Percentiles rank a stretch among this genome's conserved stretches.
phyloP scores from a whole-genome alignment of 2,329 filamentous ascomycete genomes.

The Microcyclosporella mali region DNA sequence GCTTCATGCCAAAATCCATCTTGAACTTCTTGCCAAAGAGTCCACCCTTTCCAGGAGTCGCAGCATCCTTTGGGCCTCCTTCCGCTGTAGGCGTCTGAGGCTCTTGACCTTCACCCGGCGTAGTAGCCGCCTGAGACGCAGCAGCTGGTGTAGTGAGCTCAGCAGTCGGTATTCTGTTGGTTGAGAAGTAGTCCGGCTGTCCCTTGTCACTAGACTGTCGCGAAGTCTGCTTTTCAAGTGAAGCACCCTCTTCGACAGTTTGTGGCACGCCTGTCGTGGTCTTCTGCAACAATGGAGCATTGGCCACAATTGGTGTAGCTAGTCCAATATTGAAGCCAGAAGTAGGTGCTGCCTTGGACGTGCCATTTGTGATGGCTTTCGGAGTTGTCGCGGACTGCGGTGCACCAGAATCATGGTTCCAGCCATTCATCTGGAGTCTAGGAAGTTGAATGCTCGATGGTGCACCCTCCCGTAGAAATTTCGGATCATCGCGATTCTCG shows the following conservation, averaged over 20 bases:
- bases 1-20: slow-evolving; percentile 69
- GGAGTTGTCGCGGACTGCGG: slow-evolving; percentile 45
- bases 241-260: slow-evolving; percentile 37
- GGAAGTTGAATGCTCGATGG: slow-evolving; percentile 58
- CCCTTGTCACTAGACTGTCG: slow-evolving; percentile 55
- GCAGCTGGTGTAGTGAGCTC: slow-evolving; percentile 25
- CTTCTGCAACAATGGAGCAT: slow-evolving; percentile 31
- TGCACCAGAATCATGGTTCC: slow-evolving; percentile 35
- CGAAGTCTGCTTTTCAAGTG: slow-evolving; percentile 50
- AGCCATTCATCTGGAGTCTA: slow-evolving; percentile 34
- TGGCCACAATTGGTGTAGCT: slow-evolving; percentile 30
- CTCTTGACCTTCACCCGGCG: slow-evolving; percentile 29
- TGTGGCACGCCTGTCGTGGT: slow-evolving; percentile 31
- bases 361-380: slow-evolving; percentile 60
- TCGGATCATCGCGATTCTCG: slow-evolving; percentile 52
- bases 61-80: slow-evolving; percentile 51
- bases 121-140: slow-evolving; percentile 24
- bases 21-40: slow-evolving; percentile 81
- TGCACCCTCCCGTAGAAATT: slow-evolving; percentile 51
- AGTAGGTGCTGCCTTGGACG: slow-evolving; percentile 54
- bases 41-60: slow-evolving; percentile 37
- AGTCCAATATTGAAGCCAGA: slow-evolving; percentile 73
- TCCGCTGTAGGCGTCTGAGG: slow-evolving; percentile 38
- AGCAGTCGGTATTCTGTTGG: slow-evolving; percentile 47
- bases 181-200: slow-evolving; percentile 70